phyloP scores from a whole-genome alignment of 2,329 filamentous ascomycete species.

The Penicillium sp. region DNA sequence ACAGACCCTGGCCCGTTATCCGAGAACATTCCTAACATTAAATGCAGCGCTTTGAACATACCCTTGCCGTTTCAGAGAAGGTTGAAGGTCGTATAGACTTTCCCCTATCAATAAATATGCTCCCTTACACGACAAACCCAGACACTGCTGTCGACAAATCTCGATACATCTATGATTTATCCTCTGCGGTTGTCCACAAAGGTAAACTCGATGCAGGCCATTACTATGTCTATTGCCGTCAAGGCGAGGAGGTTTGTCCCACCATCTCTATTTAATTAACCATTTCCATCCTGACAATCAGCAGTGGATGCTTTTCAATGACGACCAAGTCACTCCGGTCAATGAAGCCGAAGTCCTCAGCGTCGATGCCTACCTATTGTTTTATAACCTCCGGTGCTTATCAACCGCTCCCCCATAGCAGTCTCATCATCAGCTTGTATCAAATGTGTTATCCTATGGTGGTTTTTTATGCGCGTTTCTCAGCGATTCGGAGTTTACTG shows the following conservation, averaged over 20 bases:
- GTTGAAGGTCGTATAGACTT: conserved; percentile 87
- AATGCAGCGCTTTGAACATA: conserved; percentile 72
- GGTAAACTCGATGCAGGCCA: conserved; percentile 92
- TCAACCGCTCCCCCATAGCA: conserved; percentile 20
- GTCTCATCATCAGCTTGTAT: not conserved
- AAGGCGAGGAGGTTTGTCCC: conserved; percentile 68
- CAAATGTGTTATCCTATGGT: not conserved
- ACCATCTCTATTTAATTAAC: not conserved
- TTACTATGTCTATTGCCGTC: conserved; percentile 86
- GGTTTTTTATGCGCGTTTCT: not conserved
- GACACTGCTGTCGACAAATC: conserved; percentile 39
- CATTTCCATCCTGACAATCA: conserved; percentile 16
- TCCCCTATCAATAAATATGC: conserved; percentile 84
- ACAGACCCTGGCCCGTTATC: not conserved
- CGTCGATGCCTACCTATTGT: conserved; percentile 87
- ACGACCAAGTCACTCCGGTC: conserved; percentile 87
- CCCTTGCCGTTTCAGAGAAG: conserved; percentile 77
- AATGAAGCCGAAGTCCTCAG: conserved; percentile 82
- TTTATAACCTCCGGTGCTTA: conserved; percentile 64
- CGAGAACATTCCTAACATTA: conserved; percentile 12
- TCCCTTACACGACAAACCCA: conserved; percentile 80
- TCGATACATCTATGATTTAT: conserved; percentile 81
- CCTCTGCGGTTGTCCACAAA: conserved; percentile 90
- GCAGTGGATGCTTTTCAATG: conserved; percentile 95
- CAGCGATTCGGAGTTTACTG: not conserved